These are phyloP conservation scores for Yarrowia sp. DNA, from an alignment of 805 yeast species.

Conservation along the genomic window DNA sequence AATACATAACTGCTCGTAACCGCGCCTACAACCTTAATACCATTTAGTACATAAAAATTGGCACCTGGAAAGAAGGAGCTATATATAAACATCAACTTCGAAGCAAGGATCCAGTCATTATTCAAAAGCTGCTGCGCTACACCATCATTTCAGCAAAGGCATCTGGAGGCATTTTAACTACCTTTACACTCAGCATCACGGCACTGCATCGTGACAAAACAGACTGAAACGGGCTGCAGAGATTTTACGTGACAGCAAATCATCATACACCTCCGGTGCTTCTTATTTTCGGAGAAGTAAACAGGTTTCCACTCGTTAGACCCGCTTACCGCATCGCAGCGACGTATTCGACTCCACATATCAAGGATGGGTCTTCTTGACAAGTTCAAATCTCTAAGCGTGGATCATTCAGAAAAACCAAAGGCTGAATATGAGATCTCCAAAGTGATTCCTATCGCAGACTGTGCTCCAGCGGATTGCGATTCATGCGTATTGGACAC, in stretches of 20 bases:
- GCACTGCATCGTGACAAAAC: too few species aligned
- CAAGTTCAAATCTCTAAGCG: conserved; percentile 10
- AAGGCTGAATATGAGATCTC: conserved; percentile 46
- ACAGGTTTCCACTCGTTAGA: too few species aligned
- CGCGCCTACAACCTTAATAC: conserved; percentile 16
- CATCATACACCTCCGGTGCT: too few species aligned
- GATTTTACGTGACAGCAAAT: too few species aligned
- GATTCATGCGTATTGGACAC: conserved; percentile 56
- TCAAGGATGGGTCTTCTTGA: conserved; percentile 13
- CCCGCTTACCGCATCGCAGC: too few species aligned
- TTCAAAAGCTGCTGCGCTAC: too few species aligned
- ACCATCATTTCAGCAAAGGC: too few species aligned
- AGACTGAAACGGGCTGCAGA: too few species aligned
- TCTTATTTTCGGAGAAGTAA: too few species aligned
- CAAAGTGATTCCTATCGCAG: conserved; percentile 55
- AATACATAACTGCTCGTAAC: conserved; percentile 6
- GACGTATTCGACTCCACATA: too few species aligned
- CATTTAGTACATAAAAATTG: not conserved
- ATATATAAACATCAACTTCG: not conserved
- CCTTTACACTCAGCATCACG: too few species aligned
- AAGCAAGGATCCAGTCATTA: not conserved
- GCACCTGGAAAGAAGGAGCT: not conserved
- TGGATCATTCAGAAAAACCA: conserved; percentile 11
- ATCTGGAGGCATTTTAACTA: too few species aligned
- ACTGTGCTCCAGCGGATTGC: conserved; percentile 60